Percentiles rank a stretch among this genome's conserved stretches.
phyloP scores from a whole-genome alignment of 148 eudicot genomes.

The Oxyria digyna region DNA sequence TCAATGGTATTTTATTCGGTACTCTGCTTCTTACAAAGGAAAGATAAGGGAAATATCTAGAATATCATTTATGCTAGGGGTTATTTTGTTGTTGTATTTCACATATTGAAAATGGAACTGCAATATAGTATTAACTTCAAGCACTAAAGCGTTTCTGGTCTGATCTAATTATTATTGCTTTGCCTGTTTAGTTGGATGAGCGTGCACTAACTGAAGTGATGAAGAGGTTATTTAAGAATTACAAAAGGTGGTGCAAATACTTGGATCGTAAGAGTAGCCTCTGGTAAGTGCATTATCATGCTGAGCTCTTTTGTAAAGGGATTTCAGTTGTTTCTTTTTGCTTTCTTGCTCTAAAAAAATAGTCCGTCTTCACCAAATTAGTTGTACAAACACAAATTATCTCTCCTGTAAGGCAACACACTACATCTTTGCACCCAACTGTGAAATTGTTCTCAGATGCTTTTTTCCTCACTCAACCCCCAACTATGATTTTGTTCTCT shows the following conservation, averaged over 20 bases:
- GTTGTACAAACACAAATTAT: not conserved
- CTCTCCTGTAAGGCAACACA: not conserved
- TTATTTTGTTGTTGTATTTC: not conserved
- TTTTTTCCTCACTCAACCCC: no score
- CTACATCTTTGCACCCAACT: not conserved
- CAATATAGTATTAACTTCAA: not conserved
- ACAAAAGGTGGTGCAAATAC: constrained; percentile 97
- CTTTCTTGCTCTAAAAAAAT: not conserved
- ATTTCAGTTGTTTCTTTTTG: not conserved
- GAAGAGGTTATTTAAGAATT: constrained; percentile 95
- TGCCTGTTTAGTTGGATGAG: constrained; percentile 65
- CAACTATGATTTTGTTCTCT: no score
- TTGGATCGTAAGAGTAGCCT: constrained; percentile 97
- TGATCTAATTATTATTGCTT: not conserved
- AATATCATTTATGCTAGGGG: not conserved
- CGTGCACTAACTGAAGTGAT: constrained; percentile 84
- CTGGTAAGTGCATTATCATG: constrained; percentile 47
- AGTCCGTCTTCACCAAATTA: not conserved
- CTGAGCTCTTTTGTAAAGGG: no score
- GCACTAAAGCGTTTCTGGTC: not conserved
- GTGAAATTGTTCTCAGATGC: not conserved
- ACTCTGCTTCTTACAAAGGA: not conserved
- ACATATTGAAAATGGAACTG: not conserved
- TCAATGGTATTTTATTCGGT: no score
- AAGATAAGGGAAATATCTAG: not conserved